Evolutionary conservation across 1,139 yeast species (phyloP).

Genomic region (Debaryomyces udenii): DNA sequence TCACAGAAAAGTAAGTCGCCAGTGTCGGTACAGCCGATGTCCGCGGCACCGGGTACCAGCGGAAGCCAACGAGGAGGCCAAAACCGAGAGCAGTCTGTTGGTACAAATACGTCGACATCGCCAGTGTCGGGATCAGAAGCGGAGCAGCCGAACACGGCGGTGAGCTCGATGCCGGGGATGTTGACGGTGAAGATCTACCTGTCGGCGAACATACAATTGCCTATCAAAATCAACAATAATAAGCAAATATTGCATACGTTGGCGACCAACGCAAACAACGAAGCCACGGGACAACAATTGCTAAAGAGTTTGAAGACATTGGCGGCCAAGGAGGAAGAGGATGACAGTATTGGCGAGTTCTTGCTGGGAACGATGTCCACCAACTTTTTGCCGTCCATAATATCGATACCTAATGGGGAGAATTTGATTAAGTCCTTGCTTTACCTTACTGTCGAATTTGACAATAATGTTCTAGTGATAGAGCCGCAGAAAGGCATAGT

Average conservation of each 20-base stretch:
- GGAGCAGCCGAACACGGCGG: constrained; percentile 8
- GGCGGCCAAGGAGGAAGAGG: constrained; percentile 18
- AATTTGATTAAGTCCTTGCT: constrained; percentile 57
- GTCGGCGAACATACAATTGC: constrained; percentile 62
- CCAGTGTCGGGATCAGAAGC: constrained; percentile 9
- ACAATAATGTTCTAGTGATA: constrained; percentile 79
- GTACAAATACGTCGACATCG: constrained; percentile 1
- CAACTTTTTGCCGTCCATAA: constrained; percentile 64
- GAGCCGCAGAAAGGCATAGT: constrained; percentile 77
- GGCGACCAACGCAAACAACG: constrained; percentile 51
- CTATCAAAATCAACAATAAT: constrained; percentile 58
- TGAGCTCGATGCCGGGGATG: constrained; percentile 56
- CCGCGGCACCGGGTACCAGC: constrained; percentile 2
- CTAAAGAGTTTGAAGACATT: constrained; percentile 32
- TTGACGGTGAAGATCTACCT: constrained; percentile 70
- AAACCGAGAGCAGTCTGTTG: constrained; percentile 5
- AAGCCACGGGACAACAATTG: constrained; percentile 40
- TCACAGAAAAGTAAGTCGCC: constrained; percentile 2
- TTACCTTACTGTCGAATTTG: constrained; percentile 75
- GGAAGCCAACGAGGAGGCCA: constrained; percentile 10
- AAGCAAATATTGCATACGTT: constrained; percentile 55
- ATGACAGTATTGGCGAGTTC: constrained; percentile 23
- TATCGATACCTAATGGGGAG: constrained; percentile 57
- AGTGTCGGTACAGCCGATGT: background rate
- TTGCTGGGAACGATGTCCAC: constrained; percentile 41